phyloP scores from a whole-genome alignment of 2,329 filamentous ascomycete species.

The Claviceps purpurea region DNA sequence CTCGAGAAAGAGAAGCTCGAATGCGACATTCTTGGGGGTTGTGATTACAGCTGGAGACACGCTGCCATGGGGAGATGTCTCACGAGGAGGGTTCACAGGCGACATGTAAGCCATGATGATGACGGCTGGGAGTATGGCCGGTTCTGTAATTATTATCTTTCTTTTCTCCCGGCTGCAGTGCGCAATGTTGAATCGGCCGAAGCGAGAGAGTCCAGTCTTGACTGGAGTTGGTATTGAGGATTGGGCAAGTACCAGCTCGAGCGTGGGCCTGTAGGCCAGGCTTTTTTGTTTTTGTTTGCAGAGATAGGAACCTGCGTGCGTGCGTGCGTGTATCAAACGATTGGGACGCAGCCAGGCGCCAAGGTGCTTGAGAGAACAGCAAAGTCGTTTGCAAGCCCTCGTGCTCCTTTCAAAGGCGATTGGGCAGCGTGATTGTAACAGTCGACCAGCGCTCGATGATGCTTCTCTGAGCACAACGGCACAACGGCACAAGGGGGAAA shows the following conservation, averaged over 20 bases:
- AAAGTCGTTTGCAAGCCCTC: background rate
- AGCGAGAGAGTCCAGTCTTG: slow-evolving; percentile 10
- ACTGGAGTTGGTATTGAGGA: slow-evolving; percentile 9
- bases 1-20: slow-evolving; percentile 59
- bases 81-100: slow-evolving; percentile 24
- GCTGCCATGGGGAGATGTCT: slow-evolving; percentile 26
- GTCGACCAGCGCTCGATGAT: background rate
- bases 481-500: slow-evolving; percentile 6
- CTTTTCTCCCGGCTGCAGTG: background rate
- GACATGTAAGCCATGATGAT: slow-evolving; percentile 33
- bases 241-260: slow-evolving; percentile 13
- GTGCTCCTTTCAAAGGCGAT: background rate
- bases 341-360: slow-evolving; percentile 8
- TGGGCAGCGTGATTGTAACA: background rate
- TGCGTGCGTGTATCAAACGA: background rate
- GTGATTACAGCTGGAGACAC: slow-evolving; percentile 33
- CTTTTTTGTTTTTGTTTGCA: slow-evolving; percentile 17
- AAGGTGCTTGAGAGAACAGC: slow-evolving; percentile 6
- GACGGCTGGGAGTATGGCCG: no score
- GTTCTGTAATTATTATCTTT: background rate
- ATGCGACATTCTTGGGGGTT: slow-evolving; percentile 61
- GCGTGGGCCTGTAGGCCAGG: slow-evolving; percentile 11
- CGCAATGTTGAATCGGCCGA: slow-evolving; percentile 6
- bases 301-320: background rate
- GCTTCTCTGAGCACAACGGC: slow-evolving; percentile 9